Evolutionary conservation across 768 basidiomycete genomes (phyloP).

Genomic region (Agrocybe pediades): DNA sequence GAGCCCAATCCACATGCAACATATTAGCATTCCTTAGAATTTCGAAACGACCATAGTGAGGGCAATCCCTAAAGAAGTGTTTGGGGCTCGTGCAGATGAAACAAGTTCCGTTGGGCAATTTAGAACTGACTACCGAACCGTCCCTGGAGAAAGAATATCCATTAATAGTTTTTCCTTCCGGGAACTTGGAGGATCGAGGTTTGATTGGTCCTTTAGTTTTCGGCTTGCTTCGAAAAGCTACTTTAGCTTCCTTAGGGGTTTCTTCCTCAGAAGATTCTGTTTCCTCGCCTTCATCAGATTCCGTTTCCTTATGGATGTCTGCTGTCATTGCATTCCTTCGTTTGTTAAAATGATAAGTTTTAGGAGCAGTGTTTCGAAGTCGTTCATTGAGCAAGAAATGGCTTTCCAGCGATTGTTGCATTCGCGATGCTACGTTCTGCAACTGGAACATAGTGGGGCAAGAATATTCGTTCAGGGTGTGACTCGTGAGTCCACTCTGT

Average conservation of each 20-base stretch:
- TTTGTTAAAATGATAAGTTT: neutral
- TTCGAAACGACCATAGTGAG: constrained; percentile 17
- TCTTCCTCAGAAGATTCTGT: neutral
- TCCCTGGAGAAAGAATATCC: neutral
- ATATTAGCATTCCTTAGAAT: constrained; percentile 4
- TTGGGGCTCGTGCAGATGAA: constrained; percentile 23
- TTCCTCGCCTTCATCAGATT: too few relatives aligned
- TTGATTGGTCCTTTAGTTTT: neutral
- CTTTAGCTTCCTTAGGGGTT: neutral
- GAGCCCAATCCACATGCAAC: neutral
- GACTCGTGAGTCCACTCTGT: constrained; percentile 1
- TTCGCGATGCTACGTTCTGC: neutral
- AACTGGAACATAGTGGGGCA: neutral
- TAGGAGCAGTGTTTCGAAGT: neutral
- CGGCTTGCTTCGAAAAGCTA: too few relatives aligned
- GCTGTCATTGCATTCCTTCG: neutral
- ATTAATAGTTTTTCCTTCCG: neutral
- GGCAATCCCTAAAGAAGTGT: constrained; percentile 22
- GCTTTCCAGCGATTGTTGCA: neutral
- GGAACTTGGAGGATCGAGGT: neutral
- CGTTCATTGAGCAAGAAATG: neutral
- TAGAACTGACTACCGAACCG: too few relatives aligned
- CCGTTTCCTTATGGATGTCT: neutral
- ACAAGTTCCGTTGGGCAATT: too few relatives aligned
- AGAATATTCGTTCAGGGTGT: neutral